Conservation (phyloP, 202 grass and related monocot genomes). For the Setaria italica region DNA sequence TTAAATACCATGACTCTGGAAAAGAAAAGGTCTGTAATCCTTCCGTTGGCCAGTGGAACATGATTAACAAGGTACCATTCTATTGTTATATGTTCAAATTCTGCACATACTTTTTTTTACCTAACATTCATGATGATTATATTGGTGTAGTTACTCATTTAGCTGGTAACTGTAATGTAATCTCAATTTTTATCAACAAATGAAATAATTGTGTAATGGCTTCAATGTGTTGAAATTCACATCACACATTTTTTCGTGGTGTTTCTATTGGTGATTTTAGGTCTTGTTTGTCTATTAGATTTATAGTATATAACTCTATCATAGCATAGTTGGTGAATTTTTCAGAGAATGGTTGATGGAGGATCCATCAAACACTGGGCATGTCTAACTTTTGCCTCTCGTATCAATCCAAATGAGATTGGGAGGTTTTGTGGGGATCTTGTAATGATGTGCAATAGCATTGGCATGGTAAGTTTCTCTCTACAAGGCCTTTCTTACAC, state of each 20-base stretch:
- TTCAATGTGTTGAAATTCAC: neutral
- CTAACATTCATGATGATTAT: neutral
- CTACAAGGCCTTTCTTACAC: too few relatives aligned
- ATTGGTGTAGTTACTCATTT: neutral
- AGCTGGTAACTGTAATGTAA: neutral
- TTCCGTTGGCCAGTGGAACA: conserved; percentile 69
- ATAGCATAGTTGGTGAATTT: neutral
- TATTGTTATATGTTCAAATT: neutral
- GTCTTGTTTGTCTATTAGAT: neutral
- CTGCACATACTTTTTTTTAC: neutral
- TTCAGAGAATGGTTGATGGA: conserved; percentile 70
- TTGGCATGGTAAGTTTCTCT: conserved; percentile 64
- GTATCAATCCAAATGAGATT: conserved; percentile 33
- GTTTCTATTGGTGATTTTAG: neutral
- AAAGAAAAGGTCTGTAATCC: conserved; percentile 61
- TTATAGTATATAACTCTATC: neutral
- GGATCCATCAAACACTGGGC: conserved; percentile 59
- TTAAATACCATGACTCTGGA: conserved; percentile 69
- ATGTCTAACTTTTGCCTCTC: conserved; percentile 62
- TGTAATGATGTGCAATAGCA: conserved; percentile 51
- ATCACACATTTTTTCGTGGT: neutral
- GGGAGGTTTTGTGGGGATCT: conserved; percentile 48
- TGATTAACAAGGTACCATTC: conserved; percentile 67
- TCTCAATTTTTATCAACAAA: neutral
- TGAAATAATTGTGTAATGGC: too few relatives aligned